These are phyloP conservation scores for Colletotrichum orbiculare DNA, from an alignment of 2,329 filamentous ascomycete species.

Conservation along the genomic window DNA sequence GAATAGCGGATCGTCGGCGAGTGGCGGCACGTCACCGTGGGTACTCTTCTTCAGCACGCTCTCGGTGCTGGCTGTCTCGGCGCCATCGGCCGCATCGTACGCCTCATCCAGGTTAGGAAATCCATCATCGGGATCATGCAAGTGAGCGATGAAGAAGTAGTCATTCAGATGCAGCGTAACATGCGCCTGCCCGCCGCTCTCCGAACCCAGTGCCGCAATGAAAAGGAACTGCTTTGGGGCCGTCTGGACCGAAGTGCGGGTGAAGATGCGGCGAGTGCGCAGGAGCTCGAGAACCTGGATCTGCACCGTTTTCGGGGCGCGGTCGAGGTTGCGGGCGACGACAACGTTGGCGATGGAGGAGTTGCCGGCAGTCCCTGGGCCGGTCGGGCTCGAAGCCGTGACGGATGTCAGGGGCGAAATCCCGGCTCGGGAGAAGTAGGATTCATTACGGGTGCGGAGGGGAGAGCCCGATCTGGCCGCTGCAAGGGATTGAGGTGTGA, in stretches of 20 bases:
- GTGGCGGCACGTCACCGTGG: constrained; percentile 12
- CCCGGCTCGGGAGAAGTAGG: constrained; percentile 39
- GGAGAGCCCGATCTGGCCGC: constrained; percentile 42
- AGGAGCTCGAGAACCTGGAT: constrained; percentile 84
- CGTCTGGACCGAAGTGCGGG: constrained; percentile 76
- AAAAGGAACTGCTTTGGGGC: constrained; percentile 85
- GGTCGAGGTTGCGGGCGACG: constrained; percentile 82
- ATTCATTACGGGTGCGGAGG: constrained; percentile 38
- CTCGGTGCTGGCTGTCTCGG: constrained; percentile 49
- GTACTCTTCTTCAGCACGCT: constrained; percentile 58
- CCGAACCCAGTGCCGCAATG: constrained; percentile 73
- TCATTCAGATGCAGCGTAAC: constrained; percentile 77
- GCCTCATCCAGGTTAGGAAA: constrained; percentile 79
- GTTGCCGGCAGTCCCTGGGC: constrained; percentile 23
- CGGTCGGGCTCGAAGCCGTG: constrained; percentile 37
- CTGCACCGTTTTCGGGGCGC: constrained; percentile 80
- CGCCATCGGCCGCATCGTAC: constrained; percentile 48
- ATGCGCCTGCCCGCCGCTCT: constrained; percentile 57
- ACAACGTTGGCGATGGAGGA: constrained; percentile 81
- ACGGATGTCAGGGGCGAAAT: constrained; percentile 45
- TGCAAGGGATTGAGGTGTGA: constrained; percentile 53
- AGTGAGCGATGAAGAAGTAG: constrained; percentile 88
- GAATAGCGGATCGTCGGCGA: constrained; percentile 48
- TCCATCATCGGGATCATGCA: constrained; percentile 78
- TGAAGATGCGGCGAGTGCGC: constrained; percentile 81